Evolutionary conservation across 495 filamentous ascomycete species (phyloP), one percentile per base, ranked within the genome.

Genomic region (Echria macrotheca): DNA sequence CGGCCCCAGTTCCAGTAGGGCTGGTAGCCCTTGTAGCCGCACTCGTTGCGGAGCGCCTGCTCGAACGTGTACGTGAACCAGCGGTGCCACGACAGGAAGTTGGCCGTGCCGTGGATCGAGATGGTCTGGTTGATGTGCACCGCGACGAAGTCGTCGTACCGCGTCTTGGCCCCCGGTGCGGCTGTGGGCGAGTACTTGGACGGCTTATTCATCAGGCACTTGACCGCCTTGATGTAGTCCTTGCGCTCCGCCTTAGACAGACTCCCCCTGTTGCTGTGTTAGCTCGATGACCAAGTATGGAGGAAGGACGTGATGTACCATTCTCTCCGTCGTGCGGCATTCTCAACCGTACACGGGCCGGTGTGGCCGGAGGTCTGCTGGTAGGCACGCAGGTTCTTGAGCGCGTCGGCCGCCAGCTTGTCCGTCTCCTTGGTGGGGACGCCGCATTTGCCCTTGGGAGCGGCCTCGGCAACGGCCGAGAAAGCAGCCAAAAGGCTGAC

Each of bases 91-190:
- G 76, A 64, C 17, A 88, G 63, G 63, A 89, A 85, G 45, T 77
- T 79, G 10, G 80, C 83, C 19, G 78, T 79, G 46, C 68, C 76
- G 55, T 88, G 84, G 47, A 86, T 85, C 2, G 54, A 49, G 15
- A 69, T 50, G 5, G 80, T 81, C 58, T 85, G 73, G 48, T 78
- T 75, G 59, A 86, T 84, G 61, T 89, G 86, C 8, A 73, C 72
- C n/a, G 72, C 80, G 22, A 82, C 71, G 55, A 88, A 87, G 59
- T 88, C 84, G 67, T 88, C 84, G 52, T 75, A 84, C 12, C 79
- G 71, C 3, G 56, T 57, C 23, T 56, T 59, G 11, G 61, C 58
- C 0, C 66, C 69, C 4, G 66, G 61, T 0, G 53, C 56, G 11
- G 58, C 29, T 3, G 53, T 37, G 0, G 64, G 32, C 5, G 72